Conservation (phyloP, 257 asterid genomes). For the Cordia subcordata region DNA sequence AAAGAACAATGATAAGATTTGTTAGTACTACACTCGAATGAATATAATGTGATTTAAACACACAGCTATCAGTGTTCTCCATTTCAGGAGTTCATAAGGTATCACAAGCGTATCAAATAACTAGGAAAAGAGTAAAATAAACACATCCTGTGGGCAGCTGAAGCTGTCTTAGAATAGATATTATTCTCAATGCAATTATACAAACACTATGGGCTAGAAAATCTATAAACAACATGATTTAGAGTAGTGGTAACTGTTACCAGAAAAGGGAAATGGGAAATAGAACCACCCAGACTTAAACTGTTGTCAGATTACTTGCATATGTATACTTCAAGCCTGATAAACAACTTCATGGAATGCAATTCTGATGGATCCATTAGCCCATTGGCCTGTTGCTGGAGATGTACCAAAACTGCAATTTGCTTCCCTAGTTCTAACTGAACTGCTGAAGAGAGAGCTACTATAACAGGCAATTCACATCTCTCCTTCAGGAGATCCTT, state of each 20-base stretch:
- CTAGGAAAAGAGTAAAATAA: neutral
- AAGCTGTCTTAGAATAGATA: neutral
- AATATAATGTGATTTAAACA: no score
- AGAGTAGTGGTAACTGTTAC: neutral
- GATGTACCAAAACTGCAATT: slow-evolving; percentile 1
- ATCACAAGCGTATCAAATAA: neutral
- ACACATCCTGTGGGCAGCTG: neutral
- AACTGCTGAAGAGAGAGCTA: neutral
- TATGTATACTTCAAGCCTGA: neutral
- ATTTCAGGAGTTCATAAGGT: neutral
- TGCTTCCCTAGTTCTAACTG: neutral
- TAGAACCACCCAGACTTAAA: neutral
- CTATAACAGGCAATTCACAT: neutral
- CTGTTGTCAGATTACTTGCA: neutral
- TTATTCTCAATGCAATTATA: neutral
- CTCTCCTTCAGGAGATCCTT: neutral
- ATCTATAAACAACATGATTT: neutral
- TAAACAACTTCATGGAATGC: neutral
- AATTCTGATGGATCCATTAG: neutral
- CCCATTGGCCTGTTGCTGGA: neutral
- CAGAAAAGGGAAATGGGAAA: neutral
- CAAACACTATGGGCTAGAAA: neutral
- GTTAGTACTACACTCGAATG: no score
- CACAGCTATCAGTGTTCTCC: neutral
- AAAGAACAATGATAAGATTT: no score